Evolutionary conservation across 139 green algal genomes (phyloP), one percentile per base, ranked within the genome.

Genomic region (Raphidocelis subcapitata): DNA sequence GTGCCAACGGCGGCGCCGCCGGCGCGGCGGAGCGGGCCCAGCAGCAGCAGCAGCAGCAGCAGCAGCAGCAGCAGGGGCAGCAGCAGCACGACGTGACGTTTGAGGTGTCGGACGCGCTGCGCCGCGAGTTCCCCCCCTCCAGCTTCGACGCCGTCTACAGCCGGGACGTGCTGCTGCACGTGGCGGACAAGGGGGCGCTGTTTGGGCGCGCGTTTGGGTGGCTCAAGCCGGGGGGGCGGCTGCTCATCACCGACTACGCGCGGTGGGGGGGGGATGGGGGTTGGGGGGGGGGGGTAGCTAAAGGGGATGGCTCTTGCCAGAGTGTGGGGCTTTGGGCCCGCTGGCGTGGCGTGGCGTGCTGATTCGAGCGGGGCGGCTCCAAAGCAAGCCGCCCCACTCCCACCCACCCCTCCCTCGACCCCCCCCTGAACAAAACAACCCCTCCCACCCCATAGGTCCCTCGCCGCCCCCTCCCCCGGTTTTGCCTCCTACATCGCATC

Each of bases 211-310:
- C 96, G 56, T 76, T 80, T 54, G 29, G 56, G 1, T 85, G 85
- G 74, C 72, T 97, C 33, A 87, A 85, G 65, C 92, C 92, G 0
- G 92, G 92, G 16, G 92, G 92, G 8, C 73, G 47, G 37, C 63
- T 97, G 37, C 79, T 97, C 1, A 85, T 97, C 49, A 92, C 83
- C 16, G 92, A 97, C 69, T 97, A 97, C 76, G 29, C 15, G 31
- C 28, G 59, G 59, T 28, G 46, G n/a, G 24, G 10, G 12, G 8
- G 41, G 41, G 8, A 12, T 12, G 41, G 8, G 12, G 8, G 41
- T 49, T 49, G 41, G n/a, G n/a, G n/a, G n/a, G n/a, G n/a, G n/a
- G n/a, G n/a, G n/a, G n/a, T n/a, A n/a, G n/a, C n/a, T n/a, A n/a
- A n/a, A n/a, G n/a, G n/a, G n/a, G n/a, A n/a, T n/a, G n/a, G n/a